Base-by-base conservation (phyloP, 2,329 filamentous ascomycete genomes). In the Aspergillus jensenii region DNA sequence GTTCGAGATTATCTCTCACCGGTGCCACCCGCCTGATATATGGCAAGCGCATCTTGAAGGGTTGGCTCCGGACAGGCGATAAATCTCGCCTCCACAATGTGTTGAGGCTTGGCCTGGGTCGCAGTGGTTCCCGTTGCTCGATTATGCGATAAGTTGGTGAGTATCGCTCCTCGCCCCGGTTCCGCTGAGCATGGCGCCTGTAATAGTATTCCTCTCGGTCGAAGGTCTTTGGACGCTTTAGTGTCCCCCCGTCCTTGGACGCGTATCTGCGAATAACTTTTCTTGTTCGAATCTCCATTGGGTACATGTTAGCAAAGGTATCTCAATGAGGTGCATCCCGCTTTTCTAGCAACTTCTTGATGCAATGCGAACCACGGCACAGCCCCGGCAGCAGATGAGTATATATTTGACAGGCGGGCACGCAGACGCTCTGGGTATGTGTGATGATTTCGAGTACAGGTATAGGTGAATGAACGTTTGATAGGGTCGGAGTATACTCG, bases 231-330 rank as follows among this genome's bases (percentile, higher is more conserved):
- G 59, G 57, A 19, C 56, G 57, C 25, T 43, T 58, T 59, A 57
- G 62, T 49, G 62, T 49, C 23, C 53, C 47, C 23, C 41, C 53
- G 46, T 60, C 55, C 39, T 54, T 64, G 41, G 62, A 59, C 39
- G 60, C 21, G 47, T 61, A 62, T 37, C 54, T 58, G 53, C 59
- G 62, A 46, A 64, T 63, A 14, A 62, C 52, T 46, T 61, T 61
- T 60, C 58, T 67, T 39, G 52, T 67, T 52, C 64, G 65, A 35
- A 62, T 53, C 56, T 67, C 61, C 47, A 63, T 60, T 46, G 57
- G 8, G 33, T 48, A 60, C 43, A 63, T 44, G 19, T 64, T 59
- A 33, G 45, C 60, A 39, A 46, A 39, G 46, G 59, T 37, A 41
- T 54, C 23, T 65, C 55, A 54, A 64, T 52, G 21, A 65, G 52